Evolutionary conservation across 179 eudicot species (phyloP).

Genomic region (Monotropa hypopitys): DNA sequence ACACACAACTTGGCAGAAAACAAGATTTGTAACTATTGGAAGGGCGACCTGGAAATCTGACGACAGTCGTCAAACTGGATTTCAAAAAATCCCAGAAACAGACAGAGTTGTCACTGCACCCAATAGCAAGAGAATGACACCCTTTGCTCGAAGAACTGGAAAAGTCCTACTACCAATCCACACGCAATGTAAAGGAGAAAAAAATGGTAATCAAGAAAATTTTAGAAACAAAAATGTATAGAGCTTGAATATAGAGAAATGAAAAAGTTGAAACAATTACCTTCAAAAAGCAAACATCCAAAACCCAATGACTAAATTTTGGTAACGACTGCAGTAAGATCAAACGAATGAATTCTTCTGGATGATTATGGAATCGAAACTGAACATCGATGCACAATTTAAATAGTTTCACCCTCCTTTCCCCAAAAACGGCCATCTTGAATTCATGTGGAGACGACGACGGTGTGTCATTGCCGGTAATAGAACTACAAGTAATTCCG

Average conservation of each 20-base stretch:
- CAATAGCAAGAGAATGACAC: conserved; percentile 51
- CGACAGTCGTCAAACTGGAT: conserved; percentile 22
- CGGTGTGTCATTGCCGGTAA: conserved; percentile 6
- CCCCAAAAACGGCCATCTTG: conserved; percentile 59
- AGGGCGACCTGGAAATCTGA: conserved; percentile 50
- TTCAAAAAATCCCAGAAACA: conserved; percentile 49
- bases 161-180: conserved; percentile 30
- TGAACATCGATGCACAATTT: conserved; percentile 25
- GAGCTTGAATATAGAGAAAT: neutral
- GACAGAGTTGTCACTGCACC: conserved; percentile 76
- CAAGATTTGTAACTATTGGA: neutral
- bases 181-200: neutral
- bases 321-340: conserved; percentile 39
- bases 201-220: too few relatives aligned
- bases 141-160: conserved; percentile 18
- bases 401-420: conserved; percentile 64
- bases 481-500: conserved; percentile 35
- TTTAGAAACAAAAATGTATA: neutral
- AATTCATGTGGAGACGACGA: conserved; percentile 14
- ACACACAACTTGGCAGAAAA: neutral
- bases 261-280: conserved; percentile 13
- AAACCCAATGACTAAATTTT: conserved; percentile 65
- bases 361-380: conserved; percentile 4
- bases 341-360: conserved; percentile 11
- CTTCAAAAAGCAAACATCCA: conserved; percentile 68